Evolutionary conservation across 2,329 filamentous ascomycete species (phyloP).

Genomic region (Fusarium pilosicola): DNA sequence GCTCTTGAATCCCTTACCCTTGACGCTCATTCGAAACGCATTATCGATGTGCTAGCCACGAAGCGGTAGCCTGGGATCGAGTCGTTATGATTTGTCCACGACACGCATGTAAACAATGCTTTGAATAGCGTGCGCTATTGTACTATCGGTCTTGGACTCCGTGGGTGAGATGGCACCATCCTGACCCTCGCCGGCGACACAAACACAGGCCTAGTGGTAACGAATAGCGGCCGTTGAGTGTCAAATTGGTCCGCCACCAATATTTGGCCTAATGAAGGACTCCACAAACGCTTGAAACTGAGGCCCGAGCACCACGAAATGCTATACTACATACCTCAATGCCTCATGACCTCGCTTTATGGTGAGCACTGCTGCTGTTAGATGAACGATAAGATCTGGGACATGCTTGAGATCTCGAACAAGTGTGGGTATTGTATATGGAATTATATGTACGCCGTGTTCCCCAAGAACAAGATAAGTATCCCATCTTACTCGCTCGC

Average conservation of each 20-base stretch:
- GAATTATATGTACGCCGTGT: constrained; percentile 29
- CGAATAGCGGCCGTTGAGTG: constrained; percentile 28
- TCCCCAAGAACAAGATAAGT: constrained; percentile 15
- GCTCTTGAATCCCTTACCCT: constrained; percentile 1
- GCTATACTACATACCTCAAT: not conserved
- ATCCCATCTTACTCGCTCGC: constrained; percentile 5
- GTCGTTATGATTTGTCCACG: constrained; percentile 17
- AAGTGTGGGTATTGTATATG: constrained; percentile 39
- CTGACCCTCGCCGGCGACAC: not conserved
- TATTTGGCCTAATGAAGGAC: not conserved
- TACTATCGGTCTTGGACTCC: not conserved
- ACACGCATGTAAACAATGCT: constrained; percentile 1
- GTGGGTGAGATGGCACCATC: not conserved
- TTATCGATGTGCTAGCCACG: constrained; percentile 20
- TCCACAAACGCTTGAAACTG: not conserved
- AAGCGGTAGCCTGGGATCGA: constrained; percentile 14
- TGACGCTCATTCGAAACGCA: not conserved
- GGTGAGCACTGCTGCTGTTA: not conserved
- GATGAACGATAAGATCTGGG: not conserved
- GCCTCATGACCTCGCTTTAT: not conserved
- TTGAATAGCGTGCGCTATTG: not conserved
- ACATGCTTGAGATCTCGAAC: constrained; percentile 22
- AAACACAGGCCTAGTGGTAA: not conserved
- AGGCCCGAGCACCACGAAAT: not conserved
- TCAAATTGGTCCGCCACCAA: constrained; percentile 13